phyloP scores from a whole-genome alignment of 2,329 filamentous ascomycete genomes.

The Xylariaceae sp. region DNA sequence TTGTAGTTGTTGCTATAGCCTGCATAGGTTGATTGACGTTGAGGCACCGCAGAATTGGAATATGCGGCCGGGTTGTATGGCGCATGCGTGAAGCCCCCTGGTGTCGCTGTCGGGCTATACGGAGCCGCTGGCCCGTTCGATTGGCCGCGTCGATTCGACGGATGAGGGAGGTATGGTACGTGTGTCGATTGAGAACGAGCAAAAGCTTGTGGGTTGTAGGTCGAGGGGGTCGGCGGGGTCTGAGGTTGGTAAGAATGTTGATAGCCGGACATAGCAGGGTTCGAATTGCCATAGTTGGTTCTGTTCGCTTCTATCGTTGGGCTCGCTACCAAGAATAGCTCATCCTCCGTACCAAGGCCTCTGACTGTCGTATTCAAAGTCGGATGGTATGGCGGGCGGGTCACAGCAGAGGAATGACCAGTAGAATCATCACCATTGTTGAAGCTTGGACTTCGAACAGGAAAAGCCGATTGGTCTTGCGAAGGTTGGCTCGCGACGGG shows the following conservation, averaged over 20 bases:
- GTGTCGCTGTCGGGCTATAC: slow-evolving; percentile 44
- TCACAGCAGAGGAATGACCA: slow-evolving; percentile 50
- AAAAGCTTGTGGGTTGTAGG: slow-evolving; percentile 77
- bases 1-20: slow-evolving; percentile 54
- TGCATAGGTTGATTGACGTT: slow-evolving; percentile 58
- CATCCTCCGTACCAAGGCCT: slow-evolving; percentile 54
- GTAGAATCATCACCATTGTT: slow-evolving; percentile 75
- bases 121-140: slow-evolving; percentile 41
- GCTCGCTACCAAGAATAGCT: slow-evolving; percentile 65
- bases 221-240: slow-evolving; percentile 52
- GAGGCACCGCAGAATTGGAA: slow-evolving; percentile 52
- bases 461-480: slow-evolving; percentile 47
- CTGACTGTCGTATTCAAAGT: slow-evolving; percentile 40
- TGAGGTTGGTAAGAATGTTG: slow-evolving; percentile 57
- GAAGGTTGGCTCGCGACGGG: slow-evolving; percentile 53
- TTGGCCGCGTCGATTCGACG: slow-evolving; percentile 41
- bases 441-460: slow-evolving; percentile 70
- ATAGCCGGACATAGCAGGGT: slow-evolving; percentile 56
- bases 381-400: slow-evolving; percentile 41
- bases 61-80: slow-evolving; percentile 67
- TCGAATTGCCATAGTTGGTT: slow-evolving; percentile 50
- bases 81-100: slow-evolving; percentile 55
- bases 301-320: slow-evolving; percentile 46
- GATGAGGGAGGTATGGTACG: slow-evolving; percentile 56
- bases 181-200: slow-evolving; percentile 59